phyloP scores from a whole-genome alignment of 2,329 filamentous ascomycete genomes.

The Zymoseptoria brevis region DNA sequence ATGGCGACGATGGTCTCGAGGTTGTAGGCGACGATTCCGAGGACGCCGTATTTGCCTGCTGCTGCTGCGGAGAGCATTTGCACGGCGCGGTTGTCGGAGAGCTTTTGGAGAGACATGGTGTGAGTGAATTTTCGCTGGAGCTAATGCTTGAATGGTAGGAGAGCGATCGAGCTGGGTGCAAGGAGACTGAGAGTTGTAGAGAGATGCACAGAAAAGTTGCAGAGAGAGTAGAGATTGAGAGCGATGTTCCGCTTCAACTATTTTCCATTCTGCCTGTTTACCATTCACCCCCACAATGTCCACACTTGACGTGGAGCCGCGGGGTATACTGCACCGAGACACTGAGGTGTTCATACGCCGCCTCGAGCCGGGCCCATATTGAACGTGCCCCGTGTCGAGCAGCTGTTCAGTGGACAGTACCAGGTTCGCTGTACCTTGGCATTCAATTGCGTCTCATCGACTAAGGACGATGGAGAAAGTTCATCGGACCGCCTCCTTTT shows the following conservation, averaged over 20 bases:
- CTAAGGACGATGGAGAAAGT: background rate
- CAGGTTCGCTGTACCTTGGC: background rate
- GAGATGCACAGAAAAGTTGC: background rate
- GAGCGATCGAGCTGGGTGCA: background rate
- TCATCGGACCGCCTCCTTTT: no score
- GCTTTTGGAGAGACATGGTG: conserved; percentile 16
- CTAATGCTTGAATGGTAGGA: background rate
- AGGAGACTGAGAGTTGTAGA: background rate
- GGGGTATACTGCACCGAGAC: background rate
- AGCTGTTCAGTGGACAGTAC: background rate
- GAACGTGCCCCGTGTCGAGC: background rate
- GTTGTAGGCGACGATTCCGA: conserved; percentile 36
- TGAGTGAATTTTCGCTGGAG: conserved; percentile 1
- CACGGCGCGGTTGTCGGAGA: conserved; percentile 26
- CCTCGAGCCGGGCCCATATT: background rate
- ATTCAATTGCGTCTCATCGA: no score
- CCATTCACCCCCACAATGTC: background rate
- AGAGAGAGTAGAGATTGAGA: background rate
- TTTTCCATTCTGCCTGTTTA: background rate
- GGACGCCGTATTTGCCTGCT: conserved; percentile 28
- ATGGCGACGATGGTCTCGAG: conserved; percentile 63
- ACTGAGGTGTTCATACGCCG: background rate
- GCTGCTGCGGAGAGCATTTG: conserved; percentile 28
- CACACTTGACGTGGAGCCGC: background rate
- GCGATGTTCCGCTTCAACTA: background rate